phyloP scores from a whole-genome alignment of 169 alveolate genomes.

The Eimeria acervulina region DNA sequence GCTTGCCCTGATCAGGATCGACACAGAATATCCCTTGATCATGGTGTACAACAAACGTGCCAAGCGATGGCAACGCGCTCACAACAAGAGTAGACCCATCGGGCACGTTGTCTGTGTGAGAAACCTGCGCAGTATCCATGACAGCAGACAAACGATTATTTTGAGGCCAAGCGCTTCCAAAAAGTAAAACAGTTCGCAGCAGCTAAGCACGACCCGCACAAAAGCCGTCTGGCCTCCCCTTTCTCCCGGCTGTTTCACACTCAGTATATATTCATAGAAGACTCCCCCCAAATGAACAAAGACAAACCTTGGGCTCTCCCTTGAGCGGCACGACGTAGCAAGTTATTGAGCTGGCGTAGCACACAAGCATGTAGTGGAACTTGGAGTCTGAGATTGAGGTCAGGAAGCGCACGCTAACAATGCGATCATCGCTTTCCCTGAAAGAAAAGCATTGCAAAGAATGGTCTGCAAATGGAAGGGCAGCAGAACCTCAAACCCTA shows the following conservation, averaged over 20 bases:
- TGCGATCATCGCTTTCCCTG: slow-evolving; percentile 64
- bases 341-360: slow-evolving; percentile 19
- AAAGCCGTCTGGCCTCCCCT: background rate
- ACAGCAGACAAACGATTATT: background rate
- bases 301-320: slow-evolving; percentile 66
- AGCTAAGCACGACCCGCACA: background rate
- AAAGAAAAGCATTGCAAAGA: background rate
- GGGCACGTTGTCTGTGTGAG: slow-evolving; percentile 65
- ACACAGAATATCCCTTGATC: slow-evolving; percentile 81
- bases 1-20: slow-evolving; percentile 79
- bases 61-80: slow-evolving; percentile 64
- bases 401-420: slow-evolving; percentile 60
- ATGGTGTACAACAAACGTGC: slow-evolving; percentile 71
- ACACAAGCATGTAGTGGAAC: slow-evolving; percentile 63
- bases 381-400: slow-evolving; percentile 45
- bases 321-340: slow-evolving; percentile 54
- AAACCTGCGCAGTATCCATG: slow-evolving; percentile 8
- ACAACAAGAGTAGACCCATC: slow-evolving; percentile 53
- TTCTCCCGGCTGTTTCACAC: background rate
- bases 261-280: background rate
- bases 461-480: background rate
- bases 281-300: background rate
- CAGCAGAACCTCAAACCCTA: background rate
- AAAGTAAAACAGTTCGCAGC: background rate
- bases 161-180: background rate